A percentile compares a stretch with the other conserved stretches of the same genome.
These are phyloP conservation scores for Salix dunnii DNA, from an alignment of 345 rosid species.

Conservation along the genomic window DNA sequence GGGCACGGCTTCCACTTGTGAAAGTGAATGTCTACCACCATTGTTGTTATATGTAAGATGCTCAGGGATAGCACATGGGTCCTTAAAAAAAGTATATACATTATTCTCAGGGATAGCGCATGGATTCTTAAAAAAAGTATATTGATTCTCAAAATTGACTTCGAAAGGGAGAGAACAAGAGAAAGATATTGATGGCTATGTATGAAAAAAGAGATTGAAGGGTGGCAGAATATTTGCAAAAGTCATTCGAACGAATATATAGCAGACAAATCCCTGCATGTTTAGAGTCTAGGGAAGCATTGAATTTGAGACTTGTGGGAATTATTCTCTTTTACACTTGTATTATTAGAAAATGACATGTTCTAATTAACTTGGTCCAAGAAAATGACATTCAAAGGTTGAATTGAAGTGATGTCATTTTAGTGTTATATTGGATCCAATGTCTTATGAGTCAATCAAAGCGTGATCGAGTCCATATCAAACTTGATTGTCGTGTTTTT, in stretches of 20 bases:
- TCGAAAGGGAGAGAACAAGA: not conserved
- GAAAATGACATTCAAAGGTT: slow-evolving; percentile 7
- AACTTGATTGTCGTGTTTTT: not conserved
- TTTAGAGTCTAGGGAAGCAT: not conserved
- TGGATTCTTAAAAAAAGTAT: not conserved
- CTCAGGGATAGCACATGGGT: slow-evolving; percentile 10
- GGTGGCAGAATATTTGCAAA: not conserved
- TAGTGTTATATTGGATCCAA: not conserved
- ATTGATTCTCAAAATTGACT: not conserved
- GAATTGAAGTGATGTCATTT: not conserved
- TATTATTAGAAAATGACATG: not conserved
- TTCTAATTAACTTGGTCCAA: not conserved
- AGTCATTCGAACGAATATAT: slow-evolving; percentile 1
- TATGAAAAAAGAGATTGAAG: not conserved
- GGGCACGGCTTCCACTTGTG: not conserved
- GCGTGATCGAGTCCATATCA: not conserved
- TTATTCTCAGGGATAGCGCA: too few relatives aligned
- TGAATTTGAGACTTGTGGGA: slow-evolving; percentile 24
- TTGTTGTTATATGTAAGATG: not conserved
- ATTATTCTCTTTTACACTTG: not conserved
- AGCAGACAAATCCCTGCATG: not conserved
- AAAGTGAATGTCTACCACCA: slow-evolving; percentile 7
- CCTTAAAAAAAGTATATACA: not conserved
- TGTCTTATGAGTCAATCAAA: not conserved
- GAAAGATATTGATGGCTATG: not conserved